Base-by-base conservation (phyloP, 2,329 filamentous ascomycete genomes). In the Epichloe glyceriae region DNA sequence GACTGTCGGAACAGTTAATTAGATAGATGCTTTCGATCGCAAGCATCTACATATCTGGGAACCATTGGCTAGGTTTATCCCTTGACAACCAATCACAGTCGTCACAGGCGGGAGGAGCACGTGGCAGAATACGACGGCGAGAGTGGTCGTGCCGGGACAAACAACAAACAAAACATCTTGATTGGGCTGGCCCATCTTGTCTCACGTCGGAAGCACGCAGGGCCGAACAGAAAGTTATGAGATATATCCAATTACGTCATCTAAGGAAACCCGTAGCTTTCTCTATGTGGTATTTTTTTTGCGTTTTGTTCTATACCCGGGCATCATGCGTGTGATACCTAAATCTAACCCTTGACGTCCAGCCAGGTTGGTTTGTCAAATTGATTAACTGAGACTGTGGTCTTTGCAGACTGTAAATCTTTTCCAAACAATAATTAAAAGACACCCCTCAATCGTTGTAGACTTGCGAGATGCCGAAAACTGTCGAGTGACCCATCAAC, bases 381-480 rank as follows among this genome's bases (percentile, higher is more conserved):
- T 12, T 2, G 14, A 33, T 17, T 14, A n/a, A 42, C 1, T 2
- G 5, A 15, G 39, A 15, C 15, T 47, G 46, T n/a, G 33, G 33
- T 38, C 40, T 37, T 44, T 49, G 40, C 47, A 49, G 40, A 49
- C 47, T 49, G 19, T 49, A 26, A 12, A 14, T 49, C 47, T 49
- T 44, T 38, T 14, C 47, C 33, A 17, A 34, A 14, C n/a, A 42
- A 42, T 20, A 42, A n/a, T 3, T 4, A 5, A 11, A 22, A 39
- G 22, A 41, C 7, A 37, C 35, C 30, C 14, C 4, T 39, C 40
- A 17, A 43, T 49, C 37, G 33, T 20, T 19, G 41, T 19, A 37
- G 37, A 10, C 34, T 38, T 44, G 30, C 42, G 35, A 35, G 39
- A 4, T 33, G 35, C 40, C 30, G 35, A 30, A 17, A 37, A 6